Evolutionary conservation across 2,329 filamentous ascomycete species (phyloP), one percentile per base, ranked within the genome.

Genomic region (Dactylellina leptospora): DNA sequence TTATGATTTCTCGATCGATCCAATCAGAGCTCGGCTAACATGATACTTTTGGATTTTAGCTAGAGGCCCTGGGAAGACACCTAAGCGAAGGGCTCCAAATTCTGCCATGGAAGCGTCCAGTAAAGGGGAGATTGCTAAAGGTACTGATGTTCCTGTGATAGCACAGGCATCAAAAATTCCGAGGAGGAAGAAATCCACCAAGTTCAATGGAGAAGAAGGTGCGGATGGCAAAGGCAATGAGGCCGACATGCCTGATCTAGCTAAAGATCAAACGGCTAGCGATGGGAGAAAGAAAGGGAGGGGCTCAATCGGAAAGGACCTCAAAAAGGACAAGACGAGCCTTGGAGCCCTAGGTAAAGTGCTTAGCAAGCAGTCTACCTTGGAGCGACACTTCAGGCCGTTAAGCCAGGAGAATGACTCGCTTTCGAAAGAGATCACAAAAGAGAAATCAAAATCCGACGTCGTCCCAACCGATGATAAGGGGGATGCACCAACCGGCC

Each of bases 281-380:
- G 58, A 40, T 20, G 33, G n/a, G 51, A 44, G 45, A 47, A 45
- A 44, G 30, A 42, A 38, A 10, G 42, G 42, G 9, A 56, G 22
- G 50, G n/a, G n/a, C 4, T 20, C 42, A 18, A 38, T 30, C 10
- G 27, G 44, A 3, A 50, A 61, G 22, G 42, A 50, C 23, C 18
- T 18, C 23, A 56, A 66, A 33, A 42, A 66, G 44, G 50, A 58
- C 20, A 55, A 55, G 11, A n/a, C 36, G 13, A 16, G 30, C 16
- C 25, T 44, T 44, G 50, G 18, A 13, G 47, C 22, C 3, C 50
- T 25, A 23, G 33, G 16, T 30, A 59, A 22, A 27, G 16, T 23
- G 25, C 30, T 45, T 28, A 45, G 28, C n/a, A 68, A 68, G 44
- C 62, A 68, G 45, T 68, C 62, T 30, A 68, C 62, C 28, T 30